Base-by-base conservation (phyloP, 2,329 filamentous ascomycete species). In the Colletotrichum graminicola region DNA sequence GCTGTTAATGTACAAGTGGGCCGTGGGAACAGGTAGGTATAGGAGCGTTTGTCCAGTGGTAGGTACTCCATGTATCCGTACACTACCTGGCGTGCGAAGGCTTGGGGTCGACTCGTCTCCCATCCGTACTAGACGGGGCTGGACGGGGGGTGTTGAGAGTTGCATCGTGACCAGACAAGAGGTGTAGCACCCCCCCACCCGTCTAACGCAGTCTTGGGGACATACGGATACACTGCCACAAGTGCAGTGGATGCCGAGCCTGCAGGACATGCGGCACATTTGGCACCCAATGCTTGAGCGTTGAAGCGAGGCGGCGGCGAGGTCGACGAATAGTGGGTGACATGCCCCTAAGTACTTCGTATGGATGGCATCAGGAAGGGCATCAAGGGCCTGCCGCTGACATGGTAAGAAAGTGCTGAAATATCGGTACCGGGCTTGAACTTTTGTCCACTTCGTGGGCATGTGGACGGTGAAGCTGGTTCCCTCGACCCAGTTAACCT, bases 201-300 rank as follows among this genome's bases (percentile, higher is more conserved):
- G 47, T 49, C 61, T 51, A 61, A 66, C 23, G 52, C 60, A 47
- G 29, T 54, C 56, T 63, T 61, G 66, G 66, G 66, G 66, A 71
- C 55, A 66, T 49, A n/a, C n/a, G n/a, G n/a, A n/a, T n/a, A 57
- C 57, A 57, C 56, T 71, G 66, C 55, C 54, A 43, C 62, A 66
- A 60, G 41, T 70, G 65, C 66, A 64, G 65, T 63, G 65, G 57
- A 69, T 72, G 59, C 69, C 64, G 67, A 67, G 67, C 67, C 64
- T 62, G 67, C 67, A 67, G 63, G 67, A 23, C 68, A 60, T 71
- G 68, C 68, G 57, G 68, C 65, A 63, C 57, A 63, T 68, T 63
- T 71, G 64, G 36, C 65, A 47, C 41, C 68, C 51, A 71, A 62
- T 68, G 57, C 59, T 68, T 71, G 55, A 68, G 68, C 67, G 29